Conservation (phyloP, 345 rosid species). For the Bruguiera parviflora region DNA sequence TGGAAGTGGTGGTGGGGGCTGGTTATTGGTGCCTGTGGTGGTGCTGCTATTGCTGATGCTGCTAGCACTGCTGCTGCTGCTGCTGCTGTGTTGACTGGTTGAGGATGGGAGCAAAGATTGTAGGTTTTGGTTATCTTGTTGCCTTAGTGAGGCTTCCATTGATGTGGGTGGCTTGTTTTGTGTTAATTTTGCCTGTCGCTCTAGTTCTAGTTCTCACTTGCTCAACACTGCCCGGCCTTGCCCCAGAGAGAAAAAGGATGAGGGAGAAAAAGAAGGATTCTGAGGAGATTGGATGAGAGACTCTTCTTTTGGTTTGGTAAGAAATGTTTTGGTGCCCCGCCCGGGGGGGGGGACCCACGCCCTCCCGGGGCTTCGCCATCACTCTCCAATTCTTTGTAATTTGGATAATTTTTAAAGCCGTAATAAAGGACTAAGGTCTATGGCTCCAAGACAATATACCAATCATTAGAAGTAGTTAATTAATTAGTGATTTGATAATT, state of each 20-base stretch:
- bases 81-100: constrained; percentile 41
- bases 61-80: constrained; percentile 34
- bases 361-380: background rate
- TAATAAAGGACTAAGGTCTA: too few relatives aligned
- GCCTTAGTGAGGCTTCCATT: constrained; percentile 65
- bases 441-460: too few relatives aligned
- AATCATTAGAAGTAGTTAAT: too few relatives aligned
- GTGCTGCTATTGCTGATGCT: constrained; percentile 20
- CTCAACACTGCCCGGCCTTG: background rate
- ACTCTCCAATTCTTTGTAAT: constrained; percentile 3
- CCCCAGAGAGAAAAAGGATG: constrained; percentile 3
- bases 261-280: constrained; percentile 4
- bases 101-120: constrained; percentile 48
- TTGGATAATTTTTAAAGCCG: too few relatives aligned
- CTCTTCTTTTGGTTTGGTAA: constrained; percentile 51
- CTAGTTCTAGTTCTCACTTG: too few relatives aligned
- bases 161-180: constrained; percentile 1
- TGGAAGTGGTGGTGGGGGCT: constrained; percentile 23
- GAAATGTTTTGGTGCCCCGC: constrained; percentile 56
- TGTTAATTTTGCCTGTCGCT: background rate
- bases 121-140: constrained; percentile 35
- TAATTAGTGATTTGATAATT: too few relatives aligned
- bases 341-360: constrained; percentile 24
- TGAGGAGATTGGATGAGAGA: background rate
- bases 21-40: constrained; percentile 30